A percentile compares a stretch with the other conserved stretches of the same genome.
phyloP scores from a whole-genome alignment of 345 rosid genomes.

The Lenwebbia sp. region DNA sequence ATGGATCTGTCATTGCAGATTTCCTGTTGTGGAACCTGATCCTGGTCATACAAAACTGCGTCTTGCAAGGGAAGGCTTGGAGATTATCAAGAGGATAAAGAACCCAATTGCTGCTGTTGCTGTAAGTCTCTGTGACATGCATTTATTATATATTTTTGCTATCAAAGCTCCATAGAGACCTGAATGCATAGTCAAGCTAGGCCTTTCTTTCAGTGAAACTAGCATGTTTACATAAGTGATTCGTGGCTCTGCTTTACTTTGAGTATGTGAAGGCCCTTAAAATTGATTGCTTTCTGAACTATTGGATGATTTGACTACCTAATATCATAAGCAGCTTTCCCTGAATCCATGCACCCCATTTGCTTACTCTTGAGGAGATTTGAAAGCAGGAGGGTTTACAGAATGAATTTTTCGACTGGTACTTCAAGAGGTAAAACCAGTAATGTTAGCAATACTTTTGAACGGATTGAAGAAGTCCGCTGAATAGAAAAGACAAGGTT shows the following conservation, averaged over 20 bases:
- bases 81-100: slow-evolving; percentile 74
- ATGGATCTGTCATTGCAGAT: slow-evolving; percentile 27
- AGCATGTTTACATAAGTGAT: not conserved
- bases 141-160: not conserved
- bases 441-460: not conserved
- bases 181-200: not conserved
- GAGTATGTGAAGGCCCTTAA: not conserved
- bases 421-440: not conserved
- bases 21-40: slow-evolving; percentile 94
- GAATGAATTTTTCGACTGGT: not conserved
- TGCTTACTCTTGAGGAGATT: not conserved
- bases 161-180: not conserved
- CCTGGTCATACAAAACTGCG: slow-evolving; percentile 96
- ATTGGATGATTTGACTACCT: not conserved
- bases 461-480: not conserved
- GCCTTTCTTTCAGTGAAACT: not conserved
- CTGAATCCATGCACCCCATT: not conserved
- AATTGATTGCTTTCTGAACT: not conserved
- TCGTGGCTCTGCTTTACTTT: not conserved
- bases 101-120: slow-evolving; percentile 89
- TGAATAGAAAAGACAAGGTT: not conserved
- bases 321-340: not conserved
- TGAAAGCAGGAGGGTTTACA: not conserved
- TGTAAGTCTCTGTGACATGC: slow-evolving; percentile 37
- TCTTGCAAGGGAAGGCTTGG: slow-evolving; percentile 84